Conservation (phyloP, 345 rosid genomes). For the Rhizophora apiculata region DNA sequence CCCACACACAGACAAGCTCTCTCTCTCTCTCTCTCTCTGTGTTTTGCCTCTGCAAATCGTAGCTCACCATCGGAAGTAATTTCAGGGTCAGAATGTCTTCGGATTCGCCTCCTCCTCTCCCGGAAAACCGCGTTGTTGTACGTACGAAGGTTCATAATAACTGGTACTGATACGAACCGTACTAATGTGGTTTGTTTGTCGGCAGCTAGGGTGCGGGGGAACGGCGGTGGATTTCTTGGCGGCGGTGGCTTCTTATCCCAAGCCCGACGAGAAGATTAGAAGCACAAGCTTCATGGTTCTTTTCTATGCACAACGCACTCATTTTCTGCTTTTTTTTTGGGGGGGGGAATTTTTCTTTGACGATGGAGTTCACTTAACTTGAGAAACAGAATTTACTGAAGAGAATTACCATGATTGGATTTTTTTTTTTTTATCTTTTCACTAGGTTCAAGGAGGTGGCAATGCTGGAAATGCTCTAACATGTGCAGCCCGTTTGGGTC, state of each 20-base stretch:
- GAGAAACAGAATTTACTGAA: too few species aligned
- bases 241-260: slow-evolving; percentile 64
- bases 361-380: too few species aligned
- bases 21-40: too few species aligned
- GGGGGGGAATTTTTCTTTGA: neutral
- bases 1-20: too few species aligned
- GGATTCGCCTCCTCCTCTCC: slow-evolving; percentile 35
- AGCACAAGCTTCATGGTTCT: slow-evolving; percentile 51
- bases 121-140: slow-evolving; percentile 36
- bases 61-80: neutral
- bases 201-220: slow-evolving; percentile 72
- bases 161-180: too few species aligned
- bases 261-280: slow-evolving; percentile 88
- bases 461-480: slow-evolving; percentile 46
- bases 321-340: neutral
- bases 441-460: slow-evolving; percentile 46
- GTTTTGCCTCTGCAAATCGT: neutral
- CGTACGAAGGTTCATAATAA: neutral
- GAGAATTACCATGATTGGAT: too few species aligned
- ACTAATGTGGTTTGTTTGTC: neutral
- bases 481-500: slow-evolving; percentile 43
- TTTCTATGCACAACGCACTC: neutral
- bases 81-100: slow-evolving; percentile 56
- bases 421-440: too few species aligned
- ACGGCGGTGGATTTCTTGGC: slow-evolving; percentile 66